Base-by-base conservation (phyloP, 1,284 basidiomycete genomes). In the Coniferiporia weirii region DNA sequence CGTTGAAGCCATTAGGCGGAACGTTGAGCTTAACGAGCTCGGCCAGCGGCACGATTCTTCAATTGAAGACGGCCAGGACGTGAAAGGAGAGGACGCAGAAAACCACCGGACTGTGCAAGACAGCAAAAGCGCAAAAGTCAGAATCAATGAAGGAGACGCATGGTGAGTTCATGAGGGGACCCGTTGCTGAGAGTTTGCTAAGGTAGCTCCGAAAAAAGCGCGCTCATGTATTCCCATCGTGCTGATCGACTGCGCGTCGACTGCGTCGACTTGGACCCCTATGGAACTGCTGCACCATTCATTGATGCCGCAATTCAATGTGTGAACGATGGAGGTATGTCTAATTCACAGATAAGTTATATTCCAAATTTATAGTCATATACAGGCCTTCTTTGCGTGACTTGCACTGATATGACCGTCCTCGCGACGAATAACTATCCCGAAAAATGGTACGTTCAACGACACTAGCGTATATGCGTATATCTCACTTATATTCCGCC, bases 211-310 rank as follows among this genome's bases (percentile, higher is more conserved):
- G 45, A 27, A 19, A 12, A 40, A 61, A 95, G 93, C 68, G 79
- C 90, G 1, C 75, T 97, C 59, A 95, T 98, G 92, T 98, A 98
- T 72, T 81, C 81, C 52, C 94, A 97, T 70, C 87, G 95, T 45
- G 76, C 81, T 54, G 84, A 84, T 45, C 78, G 78, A 45, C 76
- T 81, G 10, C 85, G 89, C 4, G 95, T 98, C 40, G 95, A 99
- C 65, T 92, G 95, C 35, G 87, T 99, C 19, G 97, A 99, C 71
- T 80, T 99, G 15, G 96, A 99, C 70, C 97, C 97, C 0, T 99
- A 99, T 69, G 97, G 97, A 0, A 96, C 94, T 4, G 97, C 97
- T 0, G 90, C 94, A 2, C 95, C 95, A 0, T 99, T 99, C 72
- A 86, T 99, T 35, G 97, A 99, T 67, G 89, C 88, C n/a, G 94